Conservation (phyloP, 164 flowering plant species). For the Vitis rotundifolia region DNA sequence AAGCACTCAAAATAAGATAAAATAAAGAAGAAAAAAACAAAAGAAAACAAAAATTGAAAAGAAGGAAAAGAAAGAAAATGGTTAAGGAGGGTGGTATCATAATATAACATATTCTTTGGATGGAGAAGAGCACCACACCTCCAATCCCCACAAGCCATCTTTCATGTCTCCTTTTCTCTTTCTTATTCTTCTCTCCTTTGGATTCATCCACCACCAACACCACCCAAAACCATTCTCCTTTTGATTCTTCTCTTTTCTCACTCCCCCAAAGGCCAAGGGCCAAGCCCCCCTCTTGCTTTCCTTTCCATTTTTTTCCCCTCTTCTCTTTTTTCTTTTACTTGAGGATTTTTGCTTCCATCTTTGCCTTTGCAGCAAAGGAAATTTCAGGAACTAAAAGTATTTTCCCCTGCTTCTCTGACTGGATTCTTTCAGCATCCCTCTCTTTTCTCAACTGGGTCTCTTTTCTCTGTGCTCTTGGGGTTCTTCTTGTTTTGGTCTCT, state of each 20-base stretch:
- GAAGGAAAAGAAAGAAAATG: neutral
- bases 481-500: constrained; percentile 2
- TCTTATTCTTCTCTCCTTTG: neutral
- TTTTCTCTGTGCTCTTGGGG: neutral
- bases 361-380: constrained; percentile 3
- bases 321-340: constrained; percentile 5
- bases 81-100: neutral
- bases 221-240: neutral
- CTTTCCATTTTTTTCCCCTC: neutral
- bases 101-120: neutral
- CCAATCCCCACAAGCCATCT: constrained; percentile 15
- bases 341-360: neutral
- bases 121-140: neutral
- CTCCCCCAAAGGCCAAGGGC: neutral
- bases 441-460: constrained; percentile 10
- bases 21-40: too few species aligned
- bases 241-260: neutral
- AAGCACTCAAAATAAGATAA: too few species aligned
- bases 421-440: neutral
- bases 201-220: constrained; percentile 9
- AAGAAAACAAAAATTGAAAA: neutral
- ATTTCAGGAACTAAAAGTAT: neutral
- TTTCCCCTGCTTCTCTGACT: constrained; percentile 1
- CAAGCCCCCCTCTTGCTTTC: neutral
- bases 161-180: constrained; percentile 6